Conservation (phyloP, 2,329 filamentous ascomycete genomes). For the Fusarium tanahbumbuense region DNA sequence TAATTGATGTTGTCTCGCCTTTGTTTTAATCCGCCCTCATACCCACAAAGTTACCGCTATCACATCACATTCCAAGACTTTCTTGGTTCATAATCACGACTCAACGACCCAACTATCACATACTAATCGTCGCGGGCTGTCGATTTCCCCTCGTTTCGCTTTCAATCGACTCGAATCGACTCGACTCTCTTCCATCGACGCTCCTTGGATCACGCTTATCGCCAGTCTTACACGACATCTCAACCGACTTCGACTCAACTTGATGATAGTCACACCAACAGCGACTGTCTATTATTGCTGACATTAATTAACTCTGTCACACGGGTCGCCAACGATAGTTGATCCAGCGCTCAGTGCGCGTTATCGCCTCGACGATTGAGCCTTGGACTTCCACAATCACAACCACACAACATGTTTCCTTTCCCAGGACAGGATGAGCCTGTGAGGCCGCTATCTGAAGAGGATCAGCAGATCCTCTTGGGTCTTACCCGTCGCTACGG, state of each 20-base stretch:
- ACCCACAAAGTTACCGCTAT: slow-evolving; percentile 20
- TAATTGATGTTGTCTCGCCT: slow-evolving; percentile 35
- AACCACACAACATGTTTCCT: slow-evolving; percentile 49
- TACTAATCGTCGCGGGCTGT: slow-evolving; percentile 46
- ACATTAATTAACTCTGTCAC: slow-evolving; percentile 9
- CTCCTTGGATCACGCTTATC: slow-evolving; percentile 29
- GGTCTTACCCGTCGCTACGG: slow-evolving; percentile 55
- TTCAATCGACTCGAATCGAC: slow-evolving; percentile 18
- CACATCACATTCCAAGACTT: slow-evolving; percentile 18
- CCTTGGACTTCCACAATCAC: slow-evolving; percentile 21
- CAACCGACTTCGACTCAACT: slow-evolving; percentile 10
- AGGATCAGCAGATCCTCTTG: slow-evolving; percentile 54
- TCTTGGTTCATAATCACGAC: slow-evolving; percentile 32
- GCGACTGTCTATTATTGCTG: slow-evolving; percentile 28
- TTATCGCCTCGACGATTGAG: slow-evolving; percentile 34
- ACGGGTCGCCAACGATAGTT: slow-evolving; percentile 21
- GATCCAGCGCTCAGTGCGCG: slow-evolving; percentile 43
- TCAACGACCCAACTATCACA: slow-evolving; percentile 30
- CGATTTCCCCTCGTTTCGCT: slow-evolving; percentile 42
- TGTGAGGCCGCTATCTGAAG: slow-evolving; percentile 53
- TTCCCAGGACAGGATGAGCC: slow-evolving; percentile 51
- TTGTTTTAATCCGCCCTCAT: slow-evolving; percentile 29
- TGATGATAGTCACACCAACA: slow-evolving; percentile 28
- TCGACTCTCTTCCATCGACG: slow-evolving; percentile 24
- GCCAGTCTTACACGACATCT: slow-evolving; percentile 16